Percentiles rank a stretch among this genome's conserved stretches.
Evolutionary conservation across 2,329 filamentous ascomycete species (phyloP).

Genomic region (Endocalyx cinctus): DNA sequence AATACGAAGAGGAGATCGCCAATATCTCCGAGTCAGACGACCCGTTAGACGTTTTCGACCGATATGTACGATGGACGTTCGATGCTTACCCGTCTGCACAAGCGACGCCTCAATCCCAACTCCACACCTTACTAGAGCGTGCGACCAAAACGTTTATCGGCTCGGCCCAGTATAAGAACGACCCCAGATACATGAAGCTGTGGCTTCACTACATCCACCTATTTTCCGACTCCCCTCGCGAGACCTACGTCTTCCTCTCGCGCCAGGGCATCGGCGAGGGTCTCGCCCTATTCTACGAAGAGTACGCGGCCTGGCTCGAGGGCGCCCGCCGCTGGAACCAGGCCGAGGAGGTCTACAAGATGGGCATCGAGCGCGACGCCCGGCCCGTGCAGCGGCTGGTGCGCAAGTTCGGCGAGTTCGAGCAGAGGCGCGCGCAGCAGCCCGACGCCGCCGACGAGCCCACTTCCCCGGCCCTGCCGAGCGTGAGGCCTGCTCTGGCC

Average conservation of each 20-base stretch:
- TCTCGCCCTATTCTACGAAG: slow-evolving; percentile 91
- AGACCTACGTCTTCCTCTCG: slow-evolving; percentile 87
- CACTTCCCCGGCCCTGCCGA: slow-evolving; percentile 80
- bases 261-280: slow-evolving; percentile 82
- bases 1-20: slow-evolving; percentile 80
- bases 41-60: slow-evolving; percentile 89
- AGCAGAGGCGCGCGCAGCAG: slow-evolving; percentile 66
- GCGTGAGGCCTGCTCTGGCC: slow-evolving; percentile 75
- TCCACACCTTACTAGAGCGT: slow-evolving; percentile 83
- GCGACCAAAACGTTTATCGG: slow-evolving; percentile 86
- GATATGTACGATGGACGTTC: slow-evolving; percentile 95
- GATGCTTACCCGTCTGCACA: slow-evolving; percentile 93
- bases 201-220: slow-evolving; percentile 94
- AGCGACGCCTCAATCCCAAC: slow-evolving; percentile 84
- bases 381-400: slow-evolving; percentile 74
- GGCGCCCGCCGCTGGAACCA: slow-evolving; percentile 78
- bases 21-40: slow-evolving; percentile 84
- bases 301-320: slow-evolving; percentile 93
- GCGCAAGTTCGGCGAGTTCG: slow-evolving; percentile 90
- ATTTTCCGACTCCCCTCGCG: slow-evolving; percentile 88
- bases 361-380: slow-evolving; percentile 86
- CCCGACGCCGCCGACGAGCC: slow-evolving; percentile 62
- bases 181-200: slow-evolving; percentile 85
- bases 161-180: slow-evolving; percentile 88
- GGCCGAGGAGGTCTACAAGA: slow-evolving; percentile 87